Evolutionary conservation across 2,329 filamentous ascomycete species (phyloP).

Genomic region (Neopestalotiopsis rosae): DNA sequence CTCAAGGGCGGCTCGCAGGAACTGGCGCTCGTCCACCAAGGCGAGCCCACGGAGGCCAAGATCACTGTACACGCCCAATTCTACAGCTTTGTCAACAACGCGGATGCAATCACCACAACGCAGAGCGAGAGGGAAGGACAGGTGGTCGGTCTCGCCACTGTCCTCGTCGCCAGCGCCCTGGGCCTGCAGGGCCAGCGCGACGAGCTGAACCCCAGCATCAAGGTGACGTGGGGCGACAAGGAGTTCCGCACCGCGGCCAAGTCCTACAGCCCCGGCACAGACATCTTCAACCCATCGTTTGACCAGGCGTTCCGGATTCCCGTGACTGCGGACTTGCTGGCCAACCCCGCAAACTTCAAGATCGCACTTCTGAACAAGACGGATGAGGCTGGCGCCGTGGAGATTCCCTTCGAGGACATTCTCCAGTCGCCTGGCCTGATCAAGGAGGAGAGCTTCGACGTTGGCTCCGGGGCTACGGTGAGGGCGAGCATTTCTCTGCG

Average conservation of each 20-base stretch:
- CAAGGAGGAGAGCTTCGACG: conserved; percentile 39
- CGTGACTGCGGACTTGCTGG: conserved; percentile 36
- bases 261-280: conserved; percentile 48
- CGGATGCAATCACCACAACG: conserved; percentile 34
- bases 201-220: conserved; percentile 50
- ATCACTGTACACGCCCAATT: conserved; percentile 45
- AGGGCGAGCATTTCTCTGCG: conserved; percentile 42
- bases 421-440: conserved; percentile 36
- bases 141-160: conserved; percentile 45
- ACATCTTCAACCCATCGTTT: conserved; percentile 54
- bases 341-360: conserved; percentile 34
- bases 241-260: conserved; percentile 47
- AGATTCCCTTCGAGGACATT: conserved; percentile 42
- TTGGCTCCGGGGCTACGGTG: conserved; percentile 40
- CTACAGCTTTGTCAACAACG: conserved; percentile 45
- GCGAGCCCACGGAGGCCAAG: conserved; percentile 39
- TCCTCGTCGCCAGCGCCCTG: conserved; percentile 48
- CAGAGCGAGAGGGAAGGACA: conserved; percentile 32
- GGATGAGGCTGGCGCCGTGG: conserved; percentile 38
- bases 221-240: conserved; percentile 46
- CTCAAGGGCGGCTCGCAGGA: conserved; percentile 47
- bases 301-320: conserved; percentile 51
- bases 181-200: conserved; percentile 48
- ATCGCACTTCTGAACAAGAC: conserved; percentile 42
- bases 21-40: conserved; percentile 43